These are phyloP conservation scores for Pseudogymnoascus sp. DNA, from an alignment of 2,329 filamentous ascomycete genomes.

Conservation along the genomic window DNA sequence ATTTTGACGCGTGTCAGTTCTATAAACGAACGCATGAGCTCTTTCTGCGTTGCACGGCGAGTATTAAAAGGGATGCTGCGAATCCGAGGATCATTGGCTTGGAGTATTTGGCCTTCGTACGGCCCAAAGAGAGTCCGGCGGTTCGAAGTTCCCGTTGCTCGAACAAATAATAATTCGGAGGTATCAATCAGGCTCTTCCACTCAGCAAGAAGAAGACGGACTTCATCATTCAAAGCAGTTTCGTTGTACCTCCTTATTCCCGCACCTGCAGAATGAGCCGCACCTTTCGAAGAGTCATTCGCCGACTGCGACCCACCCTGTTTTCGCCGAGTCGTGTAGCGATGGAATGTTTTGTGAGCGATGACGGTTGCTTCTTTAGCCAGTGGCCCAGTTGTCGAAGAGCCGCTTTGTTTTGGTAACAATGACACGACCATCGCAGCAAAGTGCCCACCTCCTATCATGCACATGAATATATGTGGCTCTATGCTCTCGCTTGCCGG, in stretches of 20 bases:
- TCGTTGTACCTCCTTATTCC: conserved; percentile 90
- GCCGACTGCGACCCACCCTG: conserved; percentile 93
- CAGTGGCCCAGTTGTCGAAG: conserved; percentile 57
- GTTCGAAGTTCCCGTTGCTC: conserved; percentile 82
- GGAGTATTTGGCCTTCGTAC: conserved; percentile 81
- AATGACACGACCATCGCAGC: conserved; percentile 92
- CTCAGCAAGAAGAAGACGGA: conserved; percentile 69
- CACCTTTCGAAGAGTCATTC: conserved; percentile 88
- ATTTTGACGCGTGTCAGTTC: conserved; percentile 89
- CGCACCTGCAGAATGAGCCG: conserved; percentile 88
- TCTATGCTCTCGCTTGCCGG: conserved; percentile 53
- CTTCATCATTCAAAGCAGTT: conserved; percentile 79
- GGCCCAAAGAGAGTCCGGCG: conserved; percentile 81
- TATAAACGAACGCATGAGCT: conserved; percentile 89
- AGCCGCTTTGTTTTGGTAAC: conserved; percentile 69
- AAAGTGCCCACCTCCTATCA: conserved; percentile 97
- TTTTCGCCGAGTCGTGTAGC: conserved; percentile 92
- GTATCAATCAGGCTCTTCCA: conserved; percentile 84
- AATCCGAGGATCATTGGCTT: conserved; percentile 69
- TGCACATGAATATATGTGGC: conserved; percentile 90
- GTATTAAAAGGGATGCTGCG: conserved; percentile 92
- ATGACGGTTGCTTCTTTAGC: conserved; percentile 81
- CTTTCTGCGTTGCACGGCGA: conserved; percentile 80
- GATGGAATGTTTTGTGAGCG: conserved; percentile 95
- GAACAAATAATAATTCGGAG: conserved; percentile 77